Conservation (phyloP, 2,329 filamentous ascomycete genomes). For the Aulographum hederae region DNA sequence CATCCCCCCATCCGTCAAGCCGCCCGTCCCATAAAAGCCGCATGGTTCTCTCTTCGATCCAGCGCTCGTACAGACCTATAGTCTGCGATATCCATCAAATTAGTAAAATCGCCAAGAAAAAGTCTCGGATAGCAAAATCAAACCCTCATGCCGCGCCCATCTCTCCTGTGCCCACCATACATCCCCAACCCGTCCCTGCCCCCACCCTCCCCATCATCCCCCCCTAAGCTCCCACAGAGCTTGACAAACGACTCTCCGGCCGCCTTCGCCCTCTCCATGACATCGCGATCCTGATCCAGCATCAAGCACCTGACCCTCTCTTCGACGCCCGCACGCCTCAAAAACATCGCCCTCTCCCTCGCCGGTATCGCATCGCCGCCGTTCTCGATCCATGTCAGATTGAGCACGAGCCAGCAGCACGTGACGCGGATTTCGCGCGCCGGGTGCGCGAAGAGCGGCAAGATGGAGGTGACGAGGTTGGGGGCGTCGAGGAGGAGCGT, state of each 20-base stretch:
- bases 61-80: no score
- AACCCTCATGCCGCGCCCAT: neutral
- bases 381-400: constrained; percentile 71
- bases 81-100: no score
- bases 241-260: constrained; percentile 48
- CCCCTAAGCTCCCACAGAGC: neutral
- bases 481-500: constrained; percentile 40
- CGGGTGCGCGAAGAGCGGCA: constrained; percentile 51
- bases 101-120: no score
- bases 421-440: constrained; percentile 57
- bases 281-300: constrained; percentile 57
- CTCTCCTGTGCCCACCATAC: neutral
- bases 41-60: no score
- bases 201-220: neutral
- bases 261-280: constrained; percentile 67
- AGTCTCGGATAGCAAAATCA: no score
- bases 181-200: neutral
- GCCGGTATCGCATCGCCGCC: constrained; percentile 46
- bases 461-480: constrained; percentile 53
- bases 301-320: constrained; percentile 16
- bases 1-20: no score
- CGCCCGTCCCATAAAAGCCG: no score
- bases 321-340: constrained; percentile 55
- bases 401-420: constrained; percentile 70
- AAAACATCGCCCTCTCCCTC: constrained; percentile 44